phyloP scores from a whole-genome alignment of 495 filamentous ascomycete genomes.

The Aspergillus affinis region DNA sequence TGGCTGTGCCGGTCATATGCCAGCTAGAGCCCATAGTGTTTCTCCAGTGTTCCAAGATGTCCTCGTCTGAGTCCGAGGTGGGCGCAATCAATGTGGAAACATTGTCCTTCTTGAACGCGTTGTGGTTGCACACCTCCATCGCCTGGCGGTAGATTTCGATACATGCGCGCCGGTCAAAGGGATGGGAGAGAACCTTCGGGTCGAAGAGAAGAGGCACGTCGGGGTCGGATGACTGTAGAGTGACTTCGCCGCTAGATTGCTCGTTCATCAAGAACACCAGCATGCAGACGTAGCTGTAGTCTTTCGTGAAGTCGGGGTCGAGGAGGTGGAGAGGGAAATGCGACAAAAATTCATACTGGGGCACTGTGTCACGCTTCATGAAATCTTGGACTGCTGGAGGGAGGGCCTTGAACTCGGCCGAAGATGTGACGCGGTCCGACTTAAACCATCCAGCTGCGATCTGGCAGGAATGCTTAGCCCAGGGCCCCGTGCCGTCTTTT shows the following conservation, averaged over 20 bases:
- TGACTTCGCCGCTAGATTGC: conserved; percentile 50
- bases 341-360: conserved; percentile 46
- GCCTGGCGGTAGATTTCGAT: conserved; percentile 53
- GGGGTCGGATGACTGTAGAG: conserved; percentile 55
- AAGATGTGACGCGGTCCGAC: conserved; percentile 34
- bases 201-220: conserved; percentile 55
- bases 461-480: conserved; percentile 40
- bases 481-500: conserved; percentile 44
- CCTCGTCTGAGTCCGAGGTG: conserved; percentile 52
- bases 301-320: conserved; percentile 23
- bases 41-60: conserved; percentile 50
- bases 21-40: conserved; percentile 35
- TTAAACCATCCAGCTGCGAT: conserved; percentile 56
- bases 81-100: conserved; percentile 43
- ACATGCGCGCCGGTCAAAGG: conserved; percentile 56
- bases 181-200: conserved; percentile 53
- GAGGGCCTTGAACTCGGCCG: conserved; percentile 46
- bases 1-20: conserved; percentile 62
- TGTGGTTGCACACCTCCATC: conserved; percentile 41
- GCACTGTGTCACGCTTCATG: conserved; percentile 44
- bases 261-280: conserved; percentile 37
- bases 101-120: conserved; percentile 47
- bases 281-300: conserved; percentile 33
- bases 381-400: conserved; percentile 37
- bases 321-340: conserved; percentile 31